Conservation (phyloP, 2,329 filamentous ascomycete genomes). For the Hymenoscyphus scutula region DNA sequence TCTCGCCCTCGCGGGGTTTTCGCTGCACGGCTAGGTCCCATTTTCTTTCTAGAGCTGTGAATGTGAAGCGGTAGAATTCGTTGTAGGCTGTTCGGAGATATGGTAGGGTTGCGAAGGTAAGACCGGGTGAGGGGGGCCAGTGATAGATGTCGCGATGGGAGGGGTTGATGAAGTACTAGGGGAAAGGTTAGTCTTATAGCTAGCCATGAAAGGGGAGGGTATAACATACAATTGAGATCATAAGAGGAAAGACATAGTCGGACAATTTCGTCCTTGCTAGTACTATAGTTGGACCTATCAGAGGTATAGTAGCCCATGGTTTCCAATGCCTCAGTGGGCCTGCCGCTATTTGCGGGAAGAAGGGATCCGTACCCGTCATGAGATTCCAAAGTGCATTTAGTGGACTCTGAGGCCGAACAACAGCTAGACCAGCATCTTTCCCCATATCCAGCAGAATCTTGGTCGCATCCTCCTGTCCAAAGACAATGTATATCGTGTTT, state of each 20-base stretch:
- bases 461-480: constrained; percentile 59
- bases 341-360: constrained; percentile 24
- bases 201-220: neutral
- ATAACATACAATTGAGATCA: constrained; percentile 36
- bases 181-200: neutral
- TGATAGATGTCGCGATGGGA: constrained; percentile 23
- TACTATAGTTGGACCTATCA: constrained; percentile 66
- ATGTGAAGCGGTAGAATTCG: constrained; percentile 48
- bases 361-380: constrained; percentile 26
- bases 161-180: constrained; percentile 31
- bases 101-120: constrained; percentile 64
- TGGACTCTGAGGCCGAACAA: neutral
- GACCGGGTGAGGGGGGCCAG: constrained; percentile 58
- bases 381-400: neutral
- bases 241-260: constrained; percentile 43
- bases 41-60: constrained; percentile 31
- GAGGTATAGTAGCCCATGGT: constrained; percentile 53
- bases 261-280: constrained; percentile 64
- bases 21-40: constrained; percentile 36
- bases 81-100: constrained; percentile 65
- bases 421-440: neutral
- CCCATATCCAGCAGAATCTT: constrained; percentile 17
- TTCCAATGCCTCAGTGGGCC: constrained; percentile 19
- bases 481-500: constrained; percentile 63
- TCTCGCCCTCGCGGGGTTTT: constrained; percentile 36